phyloP scores from a whole-genome alignment of 805 yeast genomes.

The Ogataea ramenticola region DNA sequence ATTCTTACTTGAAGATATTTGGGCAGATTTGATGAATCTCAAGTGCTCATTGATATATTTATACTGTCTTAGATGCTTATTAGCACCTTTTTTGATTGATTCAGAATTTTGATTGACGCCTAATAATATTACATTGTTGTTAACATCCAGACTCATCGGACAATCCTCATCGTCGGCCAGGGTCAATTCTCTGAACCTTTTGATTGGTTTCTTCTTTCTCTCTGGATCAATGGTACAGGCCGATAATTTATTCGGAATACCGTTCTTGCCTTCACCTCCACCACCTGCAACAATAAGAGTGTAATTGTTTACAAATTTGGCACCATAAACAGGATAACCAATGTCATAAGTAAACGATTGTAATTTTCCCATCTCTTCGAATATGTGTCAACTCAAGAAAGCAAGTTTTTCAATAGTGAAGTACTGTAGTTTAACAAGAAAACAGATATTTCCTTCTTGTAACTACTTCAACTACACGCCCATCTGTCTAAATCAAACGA shows the following conservation, averaged over 20 bases:
- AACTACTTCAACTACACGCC: no score
- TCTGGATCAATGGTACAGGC: constrained; percentile 53
- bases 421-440: no score
- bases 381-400: no score
- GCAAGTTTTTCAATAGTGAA: no score
- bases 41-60: constrained; percentile 54
- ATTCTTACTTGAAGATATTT: constrained; percentile 41
- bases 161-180: constrained; percentile 62
- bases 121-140: constrained; percentile 46
- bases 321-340: constrained; percentile 79
- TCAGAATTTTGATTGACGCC: constrained; percentile 71
- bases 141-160: constrained; percentile 74
- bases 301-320: constrained; percentile 55
- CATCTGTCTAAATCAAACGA: no score
- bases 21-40: constrained; percentile 53
- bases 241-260: constrained; percentile 77
- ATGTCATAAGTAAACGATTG: constrained; percentile 18
- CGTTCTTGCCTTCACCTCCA: constrained; percentile 91
- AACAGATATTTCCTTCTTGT: no score
- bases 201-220: constrained; percentile 39
- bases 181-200: constrained; percentile 52
- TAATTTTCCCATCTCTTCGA: constrained; percentile 15
- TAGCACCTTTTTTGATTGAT: constrained; percentile 51
- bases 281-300: constrained; percentile 81
- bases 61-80: constrained; percentile 66